Conservation (phyloP, 106 monocot genomes). For the Xerophyta viscosa region DNA sequence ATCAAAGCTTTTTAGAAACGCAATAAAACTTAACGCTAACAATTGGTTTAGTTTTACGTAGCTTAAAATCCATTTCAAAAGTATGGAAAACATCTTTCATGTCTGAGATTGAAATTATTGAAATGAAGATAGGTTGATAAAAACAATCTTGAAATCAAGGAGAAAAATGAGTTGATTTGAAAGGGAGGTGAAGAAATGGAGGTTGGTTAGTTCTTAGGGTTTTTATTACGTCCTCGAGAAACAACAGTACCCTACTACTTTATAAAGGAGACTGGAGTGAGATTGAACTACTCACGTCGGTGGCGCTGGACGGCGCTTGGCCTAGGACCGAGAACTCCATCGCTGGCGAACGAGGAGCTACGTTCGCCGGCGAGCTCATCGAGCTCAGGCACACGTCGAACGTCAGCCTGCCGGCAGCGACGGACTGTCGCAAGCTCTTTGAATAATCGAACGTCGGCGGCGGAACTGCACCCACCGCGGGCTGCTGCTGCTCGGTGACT, state of each 20-base stretch:
- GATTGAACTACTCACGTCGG: conserved; percentile 21
- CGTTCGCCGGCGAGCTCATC: conserved; percentile 6
- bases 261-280: no score
- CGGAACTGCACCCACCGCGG: background rate
- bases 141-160: no score
- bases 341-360: background rate
- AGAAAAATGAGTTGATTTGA: background rate
- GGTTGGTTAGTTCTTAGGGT: no score
- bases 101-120: no score
- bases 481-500: background rate
- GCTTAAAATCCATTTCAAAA: no score
- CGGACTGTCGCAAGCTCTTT: conserved; percentile 11
- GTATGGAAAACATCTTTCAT: no score
- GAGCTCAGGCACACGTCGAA: conserved; percentile 24
- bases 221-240: no score
- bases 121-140: no score
- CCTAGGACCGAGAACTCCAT: conserved; percentile 6
- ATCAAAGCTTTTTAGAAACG: no score
- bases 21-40: no score
- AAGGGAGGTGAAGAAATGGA: background rate
- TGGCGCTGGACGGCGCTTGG: conserved; percentile 3
- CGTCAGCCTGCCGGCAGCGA: conserved; percentile 8
- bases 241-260: no score
- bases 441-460: conserved; percentile 16
- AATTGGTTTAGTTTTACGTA: no score